phyloP scores from a whole-genome alignment of 768 basidiomycete species.

The Chalciporus pseudorubinellus region DNA sequence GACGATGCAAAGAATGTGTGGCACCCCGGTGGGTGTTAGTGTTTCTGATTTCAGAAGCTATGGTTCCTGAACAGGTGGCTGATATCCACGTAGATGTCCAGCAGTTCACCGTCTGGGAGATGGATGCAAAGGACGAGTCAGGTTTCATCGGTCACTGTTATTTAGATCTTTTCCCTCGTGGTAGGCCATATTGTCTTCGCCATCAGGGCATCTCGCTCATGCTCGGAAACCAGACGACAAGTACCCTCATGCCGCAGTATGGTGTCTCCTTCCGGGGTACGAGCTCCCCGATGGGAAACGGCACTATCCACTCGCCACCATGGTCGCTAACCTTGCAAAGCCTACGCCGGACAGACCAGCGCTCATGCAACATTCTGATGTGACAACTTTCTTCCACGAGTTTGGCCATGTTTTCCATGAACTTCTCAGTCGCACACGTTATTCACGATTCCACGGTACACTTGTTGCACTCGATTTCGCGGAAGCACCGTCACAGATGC shows the following conservation, averaged over 20 bases:
- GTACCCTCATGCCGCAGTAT: constrained; percentile 83
- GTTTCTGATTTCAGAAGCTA: not conserved
- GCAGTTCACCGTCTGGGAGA: constrained; percentile 80
- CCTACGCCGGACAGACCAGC: constrained; percentile 74
- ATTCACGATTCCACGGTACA: constrained; percentile 77
- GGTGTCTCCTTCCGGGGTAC: constrained; percentile 68
- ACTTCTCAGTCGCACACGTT: constrained; percentile 67
- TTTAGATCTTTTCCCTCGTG: constrained; percentile 80
- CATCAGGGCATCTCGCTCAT: not conserved
- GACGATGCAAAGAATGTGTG: constrained; percentile 62
- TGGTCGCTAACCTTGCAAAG: constrained; percentile 89
- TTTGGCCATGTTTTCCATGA: constrained; percentile 75
- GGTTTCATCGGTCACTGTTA: constrained; percentile 83
- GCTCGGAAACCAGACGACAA: constrained; percentile 49
- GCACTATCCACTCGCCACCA: constrained; percentile 69
- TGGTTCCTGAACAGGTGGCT: too few relatives aligned
- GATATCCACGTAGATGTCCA: constrained; percentile 56
- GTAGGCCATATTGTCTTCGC: constrained; percentile 36
- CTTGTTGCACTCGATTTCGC: constrained; percentile 76
- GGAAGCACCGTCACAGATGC: constrained; percentile 87
- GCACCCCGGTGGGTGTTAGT: constrained; percentile 61
- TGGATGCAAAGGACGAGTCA: constrained; percentile 62
- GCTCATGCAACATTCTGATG: constrained; percentile 78
- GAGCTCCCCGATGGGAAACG: constrained; percentile 52
- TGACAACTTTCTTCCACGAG: constrained; percentile 81